phyloP scores from a whole-genome alignment of 441 rosid species.

The Brassica hybrid region DNA sequence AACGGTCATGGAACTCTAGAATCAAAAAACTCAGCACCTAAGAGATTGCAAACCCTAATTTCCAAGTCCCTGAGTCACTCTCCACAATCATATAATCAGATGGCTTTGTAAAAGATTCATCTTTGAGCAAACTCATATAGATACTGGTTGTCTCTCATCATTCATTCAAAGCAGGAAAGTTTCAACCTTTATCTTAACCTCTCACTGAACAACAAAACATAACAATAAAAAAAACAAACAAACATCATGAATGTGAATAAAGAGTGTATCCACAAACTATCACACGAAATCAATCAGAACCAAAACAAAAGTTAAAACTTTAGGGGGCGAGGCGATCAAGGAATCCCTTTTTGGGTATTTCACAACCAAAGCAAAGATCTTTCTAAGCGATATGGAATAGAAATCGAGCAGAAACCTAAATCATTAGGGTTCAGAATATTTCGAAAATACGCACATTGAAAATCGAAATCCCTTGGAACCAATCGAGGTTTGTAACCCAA shows the following conservation, averaged over 20 bases:
- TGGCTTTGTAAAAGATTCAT: background rate
- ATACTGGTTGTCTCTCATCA: background rate
- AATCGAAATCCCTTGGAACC: constrained; percentile 11
- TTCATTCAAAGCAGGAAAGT: background rate
- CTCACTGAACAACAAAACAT: background rate
- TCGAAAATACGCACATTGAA: background rate
- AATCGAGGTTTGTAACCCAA: constrained; percentile 6
- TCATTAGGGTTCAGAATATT: too few relatives aligned
- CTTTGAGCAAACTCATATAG: too few relatives aligned
- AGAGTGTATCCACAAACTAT: background rate
- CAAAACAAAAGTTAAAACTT: background rate
- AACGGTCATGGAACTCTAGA: constrained; percentile 10
- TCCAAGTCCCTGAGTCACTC: background rate
- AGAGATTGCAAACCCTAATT: background rate
- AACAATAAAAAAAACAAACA: background rate
- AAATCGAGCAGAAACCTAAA: constrained; percentile 15
- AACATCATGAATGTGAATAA: background rate
- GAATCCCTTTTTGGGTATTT: background rate
- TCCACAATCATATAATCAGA: background rate
- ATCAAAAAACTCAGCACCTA: background rate
- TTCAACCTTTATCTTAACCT: background rate
- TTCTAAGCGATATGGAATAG: background rate
- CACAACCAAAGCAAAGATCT: background rate
- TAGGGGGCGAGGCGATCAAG: background rate
- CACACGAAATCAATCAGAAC: background rate